Conservation (phyloP, 768 basidiomycete species). For the Podaxis carcinomalis region DNA sequence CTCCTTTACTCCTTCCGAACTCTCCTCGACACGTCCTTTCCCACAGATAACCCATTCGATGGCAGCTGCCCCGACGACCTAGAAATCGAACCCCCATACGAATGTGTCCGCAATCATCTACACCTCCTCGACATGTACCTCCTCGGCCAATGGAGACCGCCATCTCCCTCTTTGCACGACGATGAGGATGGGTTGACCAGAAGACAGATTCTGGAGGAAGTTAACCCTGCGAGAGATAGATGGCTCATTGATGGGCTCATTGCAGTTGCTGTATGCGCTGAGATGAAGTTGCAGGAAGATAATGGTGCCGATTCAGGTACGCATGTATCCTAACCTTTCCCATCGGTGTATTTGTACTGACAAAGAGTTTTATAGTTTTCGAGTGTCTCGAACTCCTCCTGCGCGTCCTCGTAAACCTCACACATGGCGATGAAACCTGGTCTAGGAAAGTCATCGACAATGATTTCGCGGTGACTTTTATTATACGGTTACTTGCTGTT, state of each 20-base stretch:
- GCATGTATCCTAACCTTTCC: constrained; percentile 6
- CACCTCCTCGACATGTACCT: constrained; percentile 60
- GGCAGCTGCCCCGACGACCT: constrained; percentile 21
- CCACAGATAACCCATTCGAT: constrained; percentile 28
- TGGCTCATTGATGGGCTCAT: constrained; percentile 47
- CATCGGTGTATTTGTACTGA: neutral
- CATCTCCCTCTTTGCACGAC: constrained; percentile 7
- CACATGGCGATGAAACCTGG: constrained; percentile 60
- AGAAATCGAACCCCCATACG: constrained; percentile 20
- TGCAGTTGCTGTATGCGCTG: constrained; percentile 46
- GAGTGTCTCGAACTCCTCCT: constrained; percentile 54
- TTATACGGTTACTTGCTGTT: constrained; percentile 42
- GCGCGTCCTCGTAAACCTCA: constrained; percentile 68
- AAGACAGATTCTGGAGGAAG: constrained; percentile 14
- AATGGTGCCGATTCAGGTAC: constrained; percentile 17
- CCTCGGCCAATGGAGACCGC: constrained; percentile 47
- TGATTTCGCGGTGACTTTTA: constrained; percentile 40
- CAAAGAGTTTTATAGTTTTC: constrained; percentile 24
- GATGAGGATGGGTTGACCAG: constrained; percentile 7
- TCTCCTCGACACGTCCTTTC: constrained; percentile 32
- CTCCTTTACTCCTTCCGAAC: constrained; percentile 28
- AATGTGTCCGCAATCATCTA: constrained; percentile 52
- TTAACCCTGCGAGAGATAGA: constrained; percentile 35
- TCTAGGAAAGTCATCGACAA: constrained; percentile 44
- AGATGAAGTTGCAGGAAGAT: constrained; percentile 23